These are phyloP conservation scores for Candida michaelii DNA, from an alignment of 805 yeast genomes.

Conservation along the genomic window DNA sequence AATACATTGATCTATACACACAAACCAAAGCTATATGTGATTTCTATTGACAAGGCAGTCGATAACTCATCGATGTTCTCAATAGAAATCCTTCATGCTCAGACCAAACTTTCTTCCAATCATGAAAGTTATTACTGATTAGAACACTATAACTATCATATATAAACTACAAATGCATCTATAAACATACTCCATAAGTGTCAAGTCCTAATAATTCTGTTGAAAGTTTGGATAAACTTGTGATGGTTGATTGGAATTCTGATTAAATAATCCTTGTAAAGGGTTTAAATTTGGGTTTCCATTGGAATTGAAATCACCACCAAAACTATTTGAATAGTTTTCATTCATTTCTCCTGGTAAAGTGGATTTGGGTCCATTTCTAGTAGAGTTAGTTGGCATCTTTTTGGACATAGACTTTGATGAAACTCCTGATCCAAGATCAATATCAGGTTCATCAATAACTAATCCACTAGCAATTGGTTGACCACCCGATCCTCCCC, in stretches of 20 bases:
- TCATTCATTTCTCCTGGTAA: conserved; percentile 57
- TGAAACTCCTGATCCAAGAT: conserved; percentile 90
- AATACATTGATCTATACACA: too few species aligned
- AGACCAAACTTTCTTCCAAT: too few species aligned
- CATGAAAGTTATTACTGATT: too few species aligned
- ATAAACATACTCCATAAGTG: too few species aligned
- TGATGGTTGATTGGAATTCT: neutral
- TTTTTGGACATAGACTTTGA: conserved; percentile 88
- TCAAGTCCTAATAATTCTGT: neutral
- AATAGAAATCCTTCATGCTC: neutral
- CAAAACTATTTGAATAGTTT: conserved; percentile 22
- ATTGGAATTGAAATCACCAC: conserved; percentile 29
- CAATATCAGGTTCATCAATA: conserved; percentile 97
- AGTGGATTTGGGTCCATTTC: conserved; percentile 77
- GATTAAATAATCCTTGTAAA: conserved; percentile 46
- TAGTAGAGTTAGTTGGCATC: conserved; percentile 87
- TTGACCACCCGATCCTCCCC: conserved; percentile 96
- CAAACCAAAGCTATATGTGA: too few species aligned
- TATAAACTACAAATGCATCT: too few species aligned
- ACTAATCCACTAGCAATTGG: conserved; percentile 77
- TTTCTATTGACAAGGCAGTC: too few species aligned
- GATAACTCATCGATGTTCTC: neutral
- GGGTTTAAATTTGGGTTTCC: conserved; percentile 23
- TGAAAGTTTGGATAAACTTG: conserved; percentile 13
- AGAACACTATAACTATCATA: too few species aligned